These are phyloP conservation scores for Ceratobasidium sp. DNA, from an alignment of 1,284 basidiomycete species.

Conservation along the genomic window DNA sequence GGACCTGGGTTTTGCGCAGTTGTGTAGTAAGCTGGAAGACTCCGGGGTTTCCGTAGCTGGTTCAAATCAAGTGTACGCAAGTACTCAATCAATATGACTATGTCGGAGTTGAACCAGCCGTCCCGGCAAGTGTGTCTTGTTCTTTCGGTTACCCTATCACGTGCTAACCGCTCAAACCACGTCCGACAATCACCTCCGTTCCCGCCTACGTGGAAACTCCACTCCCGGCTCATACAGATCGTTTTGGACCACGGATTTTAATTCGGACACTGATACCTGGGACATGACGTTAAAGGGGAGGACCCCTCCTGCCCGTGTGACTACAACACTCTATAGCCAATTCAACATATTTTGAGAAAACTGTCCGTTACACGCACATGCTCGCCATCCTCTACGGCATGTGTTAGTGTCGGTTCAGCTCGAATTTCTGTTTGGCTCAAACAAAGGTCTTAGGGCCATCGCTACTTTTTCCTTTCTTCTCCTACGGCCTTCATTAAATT, in stretches of 20 bases:
- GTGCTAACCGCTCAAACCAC: neutral
- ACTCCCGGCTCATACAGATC: slow-evolving; percentile 12
- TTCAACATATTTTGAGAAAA: no score
- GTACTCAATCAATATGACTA: no score
- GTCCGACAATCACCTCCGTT: neutral
- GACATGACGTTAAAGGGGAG: neutral
- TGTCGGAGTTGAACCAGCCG: no score
- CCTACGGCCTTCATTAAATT: neutral
- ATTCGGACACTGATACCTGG: neutral
- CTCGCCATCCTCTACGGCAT: neutral
- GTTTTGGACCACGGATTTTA: slow-evolving; percentile 7
- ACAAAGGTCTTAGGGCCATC: neutral
- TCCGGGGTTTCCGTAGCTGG: no score
- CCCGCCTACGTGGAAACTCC: neutral
- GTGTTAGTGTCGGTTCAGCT: neutral
- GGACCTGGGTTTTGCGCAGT: no score
- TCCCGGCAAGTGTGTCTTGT: no score
- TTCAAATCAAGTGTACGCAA: no score
- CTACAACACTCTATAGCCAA: no score
- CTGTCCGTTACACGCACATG: no score
- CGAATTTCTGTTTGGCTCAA: neutral
- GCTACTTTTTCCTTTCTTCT: neutral
- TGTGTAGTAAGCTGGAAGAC: no score
- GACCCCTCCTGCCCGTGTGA: no score
- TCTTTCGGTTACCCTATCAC: no score